These are phyloP conservation scores for Nothopassalora personata DNA, from an alignment of 2,329 filamentous ascomycete species.

Conservation along the genomic window DNA sequence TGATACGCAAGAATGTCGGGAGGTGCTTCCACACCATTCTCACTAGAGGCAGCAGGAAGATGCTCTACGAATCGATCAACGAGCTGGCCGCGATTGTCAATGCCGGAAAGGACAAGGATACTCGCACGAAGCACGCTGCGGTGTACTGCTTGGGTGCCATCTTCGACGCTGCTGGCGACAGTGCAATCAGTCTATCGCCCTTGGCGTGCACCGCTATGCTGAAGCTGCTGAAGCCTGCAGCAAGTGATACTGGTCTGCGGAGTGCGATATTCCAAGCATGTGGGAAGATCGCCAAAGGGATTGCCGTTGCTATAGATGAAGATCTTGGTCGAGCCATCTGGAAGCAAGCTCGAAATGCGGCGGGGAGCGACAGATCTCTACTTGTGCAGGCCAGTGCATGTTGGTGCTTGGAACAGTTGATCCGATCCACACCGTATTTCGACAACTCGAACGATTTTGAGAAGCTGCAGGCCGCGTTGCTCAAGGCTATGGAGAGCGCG, in stretches of 20 bases:
- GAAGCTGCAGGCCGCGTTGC: constrained; percentile 71
- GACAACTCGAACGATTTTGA: constrained; percentile 88
- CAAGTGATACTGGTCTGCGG: constrained; percentile 74
- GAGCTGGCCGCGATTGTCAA: constrained; percentile 72
- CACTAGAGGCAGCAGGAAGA: constrained; percentile 77
- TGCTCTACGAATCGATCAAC: constrained; percentile 91
- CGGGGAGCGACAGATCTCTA: constrained; percentile 72
- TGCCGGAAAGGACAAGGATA: constrained; percentile 73
- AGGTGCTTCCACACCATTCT: constrained; percentile 80
- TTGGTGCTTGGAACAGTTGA: constrained; percentile 68
- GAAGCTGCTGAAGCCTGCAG: constrained; percentile 73
- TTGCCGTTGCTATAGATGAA: constrained; percentile 76
- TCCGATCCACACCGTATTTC: constrained; percentile 72
- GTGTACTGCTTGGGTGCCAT: constrained; percentile 81
- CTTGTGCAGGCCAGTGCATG: constrained; percentile 76
- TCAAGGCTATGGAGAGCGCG: constrained; percentile 79
- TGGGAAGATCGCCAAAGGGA: constrained; percentile 69
- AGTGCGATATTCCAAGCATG: constrained; percentile 71
- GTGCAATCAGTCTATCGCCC: constrained; percentile 76
- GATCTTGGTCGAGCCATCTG: constrained; percentile 79
- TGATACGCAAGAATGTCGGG: constrained; percentile 84
- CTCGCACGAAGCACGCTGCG: constrained; percentile 78
- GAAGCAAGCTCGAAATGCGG: constrained; percentile 79
- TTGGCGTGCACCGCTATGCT: constrained; percentile 66
- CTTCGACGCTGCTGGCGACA: constrained; percentile 88